Conservation (phyloP, 306 rosid species). For the Aeschynomene evenia region DNA sequence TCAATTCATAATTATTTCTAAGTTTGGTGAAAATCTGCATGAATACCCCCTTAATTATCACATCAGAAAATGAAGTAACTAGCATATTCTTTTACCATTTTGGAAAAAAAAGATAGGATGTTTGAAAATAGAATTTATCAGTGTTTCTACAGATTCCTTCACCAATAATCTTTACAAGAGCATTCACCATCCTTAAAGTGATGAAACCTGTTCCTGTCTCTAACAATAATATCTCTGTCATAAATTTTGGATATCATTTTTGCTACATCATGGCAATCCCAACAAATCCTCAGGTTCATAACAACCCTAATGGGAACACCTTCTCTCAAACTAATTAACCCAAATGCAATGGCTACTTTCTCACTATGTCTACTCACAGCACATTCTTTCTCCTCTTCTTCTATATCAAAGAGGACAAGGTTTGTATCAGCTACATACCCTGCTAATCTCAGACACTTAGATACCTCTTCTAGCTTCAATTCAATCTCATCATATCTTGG, state of each 20-base stretch:
- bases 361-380: slow-evolving; percentile 49
- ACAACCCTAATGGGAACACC: slow-evolving; percentile 30
- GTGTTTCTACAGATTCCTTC: slow-evolving; percentile 8
- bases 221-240: slow-evolving; percentile 42
- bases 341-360: slow-evolving; percentile 57
- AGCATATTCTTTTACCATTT: background rate
- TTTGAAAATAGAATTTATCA: background rate
- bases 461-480: slow-evolving; percentile 51
- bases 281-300: slow-evolving; percentile 31
- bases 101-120: background rate
- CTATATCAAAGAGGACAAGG: slow-evolving; percentile 58
- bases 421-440: slow-evolving; percentile 53
- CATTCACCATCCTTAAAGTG: slow-evolving; percentile 44
- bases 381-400: slow-evolving; percentile 62
- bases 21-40: background rate
- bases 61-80: background rate
- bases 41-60: background rate
- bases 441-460: slow-evolving; percentile 37
- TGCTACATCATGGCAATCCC: slow-evolving; percentile 50
- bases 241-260: slow-evolving; percentile 48
- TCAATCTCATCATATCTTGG: slow-evolving; percentile 50
- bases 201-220: slow-evolving; percentile 54
- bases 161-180: slow-evolving; percentile 49
- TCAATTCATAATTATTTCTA: background rate
- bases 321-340: slow-evolving; percentile 40